Conservation (phyloP, 345 rosid genomes). For the Citrus unshiu region DNA sequence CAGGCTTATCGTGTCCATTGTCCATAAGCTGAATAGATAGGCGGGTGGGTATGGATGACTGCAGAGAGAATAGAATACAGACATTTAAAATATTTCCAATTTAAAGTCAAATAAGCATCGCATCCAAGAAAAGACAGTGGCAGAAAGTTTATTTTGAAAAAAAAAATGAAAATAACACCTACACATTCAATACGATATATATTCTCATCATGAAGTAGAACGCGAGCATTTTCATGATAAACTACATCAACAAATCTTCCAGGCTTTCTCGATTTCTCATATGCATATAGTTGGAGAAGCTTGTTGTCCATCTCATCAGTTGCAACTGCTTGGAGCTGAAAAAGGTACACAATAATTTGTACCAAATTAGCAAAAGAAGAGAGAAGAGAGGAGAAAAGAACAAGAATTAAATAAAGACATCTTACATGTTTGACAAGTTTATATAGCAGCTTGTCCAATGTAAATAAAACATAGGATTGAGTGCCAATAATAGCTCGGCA, state of each 20-base stretch:
- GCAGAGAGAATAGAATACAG: conserved; percentile 26
- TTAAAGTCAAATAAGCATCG: neutral
- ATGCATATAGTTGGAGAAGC: conserved; percentile 75
- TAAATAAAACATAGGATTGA: conserved; percentile 89
- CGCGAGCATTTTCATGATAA: conserved; percentile 79
- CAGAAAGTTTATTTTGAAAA: neutral
- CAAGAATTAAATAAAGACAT: conserved; percentile 1
- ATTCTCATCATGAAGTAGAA: conserved; percentile 83
- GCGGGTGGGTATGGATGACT: conserved; percentile 50
- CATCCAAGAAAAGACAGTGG: neutral
- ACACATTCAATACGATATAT: conserved; percentile 94
- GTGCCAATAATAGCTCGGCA: conserved; percentile 96
- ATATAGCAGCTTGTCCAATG: conserved; percentile 87
- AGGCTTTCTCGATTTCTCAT: conserved; percentile 76
- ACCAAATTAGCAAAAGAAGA: neutral
- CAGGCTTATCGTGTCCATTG: conserved; percentile 85
- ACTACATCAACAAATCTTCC: conserved; percentile 65
- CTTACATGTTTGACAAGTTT: conserved; percentile 90
- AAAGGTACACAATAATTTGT: conserved; percentile 7
- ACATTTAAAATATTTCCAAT: neutral
- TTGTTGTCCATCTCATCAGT: conserved; percentile 89
- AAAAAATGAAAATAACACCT: conserved; percentile 21
- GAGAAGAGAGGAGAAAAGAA: neutral
- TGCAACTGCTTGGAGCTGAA: conserved; percentile 82
- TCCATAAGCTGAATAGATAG: conserved; percentile 91